Evolutionary conservation across 1,139 yeast genomes (phyloP).

Genomic region (Yamadazyma membranifaciens): DNA sequence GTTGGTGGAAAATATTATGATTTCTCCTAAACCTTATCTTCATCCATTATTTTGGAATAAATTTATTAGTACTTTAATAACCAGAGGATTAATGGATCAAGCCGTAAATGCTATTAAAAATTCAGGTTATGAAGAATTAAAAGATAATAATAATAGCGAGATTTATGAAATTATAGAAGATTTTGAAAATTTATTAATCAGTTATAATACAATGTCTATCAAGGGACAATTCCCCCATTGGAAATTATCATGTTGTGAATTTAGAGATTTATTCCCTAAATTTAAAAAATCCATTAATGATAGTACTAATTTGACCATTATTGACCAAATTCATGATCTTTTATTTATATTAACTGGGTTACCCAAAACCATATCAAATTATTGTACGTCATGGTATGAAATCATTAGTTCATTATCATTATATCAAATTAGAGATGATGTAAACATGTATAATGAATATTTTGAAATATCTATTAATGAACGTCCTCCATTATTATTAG

Average conservation of each 20-base stretch:
- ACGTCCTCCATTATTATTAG: conserved; percentile 26
- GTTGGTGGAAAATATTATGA: conserved; percentile 44
- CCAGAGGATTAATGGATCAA: conserved; percentile 63
- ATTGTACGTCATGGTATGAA: conserved; percentile 69
- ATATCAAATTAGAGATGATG: conserved; percentile 55
- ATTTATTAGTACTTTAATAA: conserved; percentile 52
- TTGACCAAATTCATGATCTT: conserved; percentile 43
- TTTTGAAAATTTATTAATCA: conserved; percentile 36
- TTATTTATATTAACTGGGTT: conserved; percentile 53
- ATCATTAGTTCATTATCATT: conserved; percentile 58
- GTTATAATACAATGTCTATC: conserved; percentile 41
- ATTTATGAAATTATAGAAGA: conserved; percentile 47
- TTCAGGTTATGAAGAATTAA: conserved; percentile 40
- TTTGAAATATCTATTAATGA: conserved; percentile 32
- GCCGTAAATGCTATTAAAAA: conserved; percentile 48
- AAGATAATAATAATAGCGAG: conserved; percentile 22
- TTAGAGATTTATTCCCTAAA: conserved; percentile 40
- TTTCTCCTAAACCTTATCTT: conserved; percentile 46
- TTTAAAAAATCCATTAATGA: conserved; percentile 22
- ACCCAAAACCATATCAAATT: conserved; percentile 46
- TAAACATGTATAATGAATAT: conserved; percentile 31
- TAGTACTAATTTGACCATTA: conserved; percentile 22
- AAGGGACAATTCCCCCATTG: conserved; percentile 47
- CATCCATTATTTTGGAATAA: conserved; percentile 65
- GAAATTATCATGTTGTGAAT: conserved; percentile 51